A percentile compares a stretch with the other conserved stretches of the same genome.
These are phyloP conservation scores for Wickerhamiella infanticola DNA, from an alignment of 1,139 yeast genomes.

Conservation along the genomic window DNA sequence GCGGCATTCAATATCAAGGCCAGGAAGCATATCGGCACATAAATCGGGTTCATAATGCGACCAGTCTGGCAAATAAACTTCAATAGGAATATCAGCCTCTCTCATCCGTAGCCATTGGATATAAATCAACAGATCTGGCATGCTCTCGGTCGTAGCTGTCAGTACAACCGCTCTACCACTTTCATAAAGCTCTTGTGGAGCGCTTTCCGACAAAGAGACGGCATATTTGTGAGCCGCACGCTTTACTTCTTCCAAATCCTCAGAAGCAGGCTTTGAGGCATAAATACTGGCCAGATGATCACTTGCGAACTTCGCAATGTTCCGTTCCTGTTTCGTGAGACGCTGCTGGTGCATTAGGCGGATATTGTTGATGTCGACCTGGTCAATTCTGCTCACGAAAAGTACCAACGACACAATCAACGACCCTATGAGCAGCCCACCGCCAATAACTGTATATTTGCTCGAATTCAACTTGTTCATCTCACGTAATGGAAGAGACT, in stretches of 20 bases:
- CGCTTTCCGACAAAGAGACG: constrained; percentile 31
- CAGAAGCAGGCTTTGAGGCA: constrained; percentile 15
- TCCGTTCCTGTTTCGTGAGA: neutral
- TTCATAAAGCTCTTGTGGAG: constrained; percentile 26
- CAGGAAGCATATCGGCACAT: constrained; percentile 51
- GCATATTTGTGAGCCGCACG: constrained; percentile 41
- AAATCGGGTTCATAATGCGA: constrained; percentile 56
- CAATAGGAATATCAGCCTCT: constrained; percentile 58
- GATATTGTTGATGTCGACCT: neutral
- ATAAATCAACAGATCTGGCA: constrained; percentile 55
- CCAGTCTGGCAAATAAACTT: constrained; percentile 53
- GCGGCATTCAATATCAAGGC: constrained; percentile 54
- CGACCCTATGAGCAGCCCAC: neutral
- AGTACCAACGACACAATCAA: neutral
- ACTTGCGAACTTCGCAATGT: neutral
- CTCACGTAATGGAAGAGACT: constrained; percentile 21
- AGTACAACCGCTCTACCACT: constrained; percentile 61
- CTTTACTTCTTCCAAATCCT: constrained; percentile 34
- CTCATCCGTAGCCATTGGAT: constrained; percentile 46
- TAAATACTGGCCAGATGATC: neutral
- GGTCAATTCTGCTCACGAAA: neutral
- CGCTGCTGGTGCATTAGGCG: neutral
- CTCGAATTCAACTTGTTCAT: neutral
- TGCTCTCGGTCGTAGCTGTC: constrained; percentile 69
- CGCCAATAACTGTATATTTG: neutral